phyloP scores from a whole-genome alignment of 2,329 filamentous ascomycete genomes.

The Diaporthe citri region DNA sequence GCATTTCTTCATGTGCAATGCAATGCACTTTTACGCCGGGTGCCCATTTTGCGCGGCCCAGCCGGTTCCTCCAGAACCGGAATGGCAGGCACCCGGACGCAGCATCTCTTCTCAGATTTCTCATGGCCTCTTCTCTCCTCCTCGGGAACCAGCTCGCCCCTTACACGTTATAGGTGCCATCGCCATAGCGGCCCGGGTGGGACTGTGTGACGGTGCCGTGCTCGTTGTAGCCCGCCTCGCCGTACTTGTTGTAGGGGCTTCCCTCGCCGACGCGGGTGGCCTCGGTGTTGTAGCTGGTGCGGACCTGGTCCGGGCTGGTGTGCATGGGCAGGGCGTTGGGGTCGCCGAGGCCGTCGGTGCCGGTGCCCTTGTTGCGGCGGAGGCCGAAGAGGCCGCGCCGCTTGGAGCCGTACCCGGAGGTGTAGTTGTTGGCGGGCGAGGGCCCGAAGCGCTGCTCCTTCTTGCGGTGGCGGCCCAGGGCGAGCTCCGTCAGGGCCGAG shows the following conservation, averaged over 20 bases:
- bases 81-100: conserved; percentile 11
- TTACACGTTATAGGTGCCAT: conserved; percentile 39
- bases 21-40: background rate
- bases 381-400: conserved; percentile 48
- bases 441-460: conserved; percentile 57
- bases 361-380: conserved; percentile 46
- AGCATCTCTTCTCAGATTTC: background rate
- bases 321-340: conserved; percentile 52
- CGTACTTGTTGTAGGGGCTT: conserved; percentile 48
- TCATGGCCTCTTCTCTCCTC: background rate
- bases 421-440: conserved; percentile 56
- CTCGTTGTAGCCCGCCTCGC: conserved; percentile 45
- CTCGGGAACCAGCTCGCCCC: too few relatives aligned
- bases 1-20: background rate
- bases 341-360: conserved; percentile 43
- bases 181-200: conserved; percentile 27
- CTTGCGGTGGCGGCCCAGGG: conserved; percentile 48
- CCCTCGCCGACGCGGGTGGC: conserved; percentile 47
- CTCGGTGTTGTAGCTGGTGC: conserved; percentile 53
- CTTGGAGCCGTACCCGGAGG: conserved; percentile 50
- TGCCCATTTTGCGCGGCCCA: background rate
- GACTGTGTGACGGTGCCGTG: conserved; percentile 42
- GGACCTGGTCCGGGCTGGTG: conserved; percentile 50
- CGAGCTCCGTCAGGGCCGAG: conserved; percentile 45
- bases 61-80: conserved; percentile 25